Percentiles rank a stretch among this genome's conserved stretches.
Evolutionary conservation across 2,329 filamentous ascomycete species (phyloP).

Genomic region (Colletotrichum eleusines): DNA sequence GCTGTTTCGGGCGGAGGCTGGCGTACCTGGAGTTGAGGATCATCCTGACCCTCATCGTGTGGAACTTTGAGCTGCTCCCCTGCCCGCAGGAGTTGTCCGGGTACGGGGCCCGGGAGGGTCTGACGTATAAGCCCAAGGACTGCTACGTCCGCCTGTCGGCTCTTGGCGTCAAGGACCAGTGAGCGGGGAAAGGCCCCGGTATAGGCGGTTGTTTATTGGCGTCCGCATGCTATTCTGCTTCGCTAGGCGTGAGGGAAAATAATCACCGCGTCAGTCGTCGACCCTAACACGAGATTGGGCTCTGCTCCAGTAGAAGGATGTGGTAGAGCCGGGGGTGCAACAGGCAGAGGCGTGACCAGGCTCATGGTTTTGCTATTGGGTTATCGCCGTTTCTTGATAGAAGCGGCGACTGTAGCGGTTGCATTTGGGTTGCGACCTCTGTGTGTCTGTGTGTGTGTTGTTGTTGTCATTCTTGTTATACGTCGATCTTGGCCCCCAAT

Average conservation of each 20-base stretch:
- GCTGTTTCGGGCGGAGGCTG: slow-evolving; percentile 55
- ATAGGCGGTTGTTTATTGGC: not conserved
- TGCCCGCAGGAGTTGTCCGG: slow-evolving; percentile 44
- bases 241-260: not conserved
- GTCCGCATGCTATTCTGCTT: too few species aligned
- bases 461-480: too few species aligned
- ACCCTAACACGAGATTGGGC: too few species aligned
- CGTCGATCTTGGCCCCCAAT: too few species aligned
- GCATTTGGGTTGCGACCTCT: too few species aligned
- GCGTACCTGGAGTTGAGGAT: slow-evolving; percentile 53
- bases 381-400: too few species aligned
- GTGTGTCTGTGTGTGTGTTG: too few species aligned
- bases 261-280: not conserved
- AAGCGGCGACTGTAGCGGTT: too few species aligned
- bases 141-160: slow-evolving; percentile 38
- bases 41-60: slow-evolving; percentile 52
- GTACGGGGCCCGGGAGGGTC: slow-evolving; percentile 35
- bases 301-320: not conserved
- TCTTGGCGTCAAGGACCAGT: not conserved
- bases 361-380: not conserved
- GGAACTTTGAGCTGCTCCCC: slow-evolving; percentile 53
- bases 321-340: not conserved
- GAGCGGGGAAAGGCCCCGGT: not conserved
- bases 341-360: not conserved
- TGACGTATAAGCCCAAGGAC: slow-evolving; percentile 38